phyloP scores from a whole-genome alignment of 1,284 basidiomycete species.

The Paramarasmius palmivorus region DNA sequence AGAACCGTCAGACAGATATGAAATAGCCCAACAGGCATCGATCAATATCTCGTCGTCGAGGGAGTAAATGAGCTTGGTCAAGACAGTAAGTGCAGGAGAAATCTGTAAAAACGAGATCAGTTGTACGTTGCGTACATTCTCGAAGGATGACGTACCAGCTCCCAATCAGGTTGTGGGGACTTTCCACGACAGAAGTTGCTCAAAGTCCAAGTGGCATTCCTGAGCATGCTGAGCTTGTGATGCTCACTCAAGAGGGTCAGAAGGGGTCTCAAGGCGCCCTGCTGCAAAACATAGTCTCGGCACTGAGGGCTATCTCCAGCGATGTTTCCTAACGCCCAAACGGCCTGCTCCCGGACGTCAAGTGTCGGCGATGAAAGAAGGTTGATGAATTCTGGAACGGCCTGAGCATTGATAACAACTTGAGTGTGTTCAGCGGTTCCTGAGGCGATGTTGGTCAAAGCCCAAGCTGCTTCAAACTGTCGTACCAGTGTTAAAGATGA shows the following conservation, averaged over 20 bases:
- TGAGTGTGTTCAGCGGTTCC: slow-evolving; percentile 99
- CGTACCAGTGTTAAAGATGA: slow-evolving; percentile 13
- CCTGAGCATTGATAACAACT: slow-evolving; percentile 93
- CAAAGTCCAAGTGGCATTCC: slow-evolving; percentile 97
- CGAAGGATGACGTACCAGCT: slow-evolving; percentile 58
- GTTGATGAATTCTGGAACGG: slow-evolving; percentile 98
- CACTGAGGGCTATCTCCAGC: slow-evolving; percentile 94
- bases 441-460: slow-evolving; percentile 98
- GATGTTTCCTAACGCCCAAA: slow-evolving; percentile 97
- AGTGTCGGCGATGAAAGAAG: slow-evolving; percentile 84
- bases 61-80: slow-evolving; percentile 99
- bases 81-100: slow-evolving; percentile 91
- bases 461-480: slow-evolving; percentile 99
- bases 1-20: slow-evolving; percentile 98
- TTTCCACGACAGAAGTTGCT: slow-evolving; percentile 99
- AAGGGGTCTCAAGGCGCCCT: slow-evolving; percentile 74
- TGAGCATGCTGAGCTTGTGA: slow-evolving; percentile 96
- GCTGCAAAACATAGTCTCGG: slow-evolving; percentile 85
- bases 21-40: slow-evolving; percentile 99
- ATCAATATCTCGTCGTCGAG: slow-evolving; percentile 99
- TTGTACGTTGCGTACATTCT: slow-evolving; percentile 3
- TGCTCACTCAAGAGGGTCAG: slow-evolving; percentile 77
- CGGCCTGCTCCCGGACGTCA: slow-evolving; percentile 95
- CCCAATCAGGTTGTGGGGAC: slow-evolving; percentile 95
- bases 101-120: slow-evolving; percentile 58